Base-by-base conservation (phyloP, 2,329 filamentous ascomycete genomes). In the Podosphaera xanthii region DNA sequence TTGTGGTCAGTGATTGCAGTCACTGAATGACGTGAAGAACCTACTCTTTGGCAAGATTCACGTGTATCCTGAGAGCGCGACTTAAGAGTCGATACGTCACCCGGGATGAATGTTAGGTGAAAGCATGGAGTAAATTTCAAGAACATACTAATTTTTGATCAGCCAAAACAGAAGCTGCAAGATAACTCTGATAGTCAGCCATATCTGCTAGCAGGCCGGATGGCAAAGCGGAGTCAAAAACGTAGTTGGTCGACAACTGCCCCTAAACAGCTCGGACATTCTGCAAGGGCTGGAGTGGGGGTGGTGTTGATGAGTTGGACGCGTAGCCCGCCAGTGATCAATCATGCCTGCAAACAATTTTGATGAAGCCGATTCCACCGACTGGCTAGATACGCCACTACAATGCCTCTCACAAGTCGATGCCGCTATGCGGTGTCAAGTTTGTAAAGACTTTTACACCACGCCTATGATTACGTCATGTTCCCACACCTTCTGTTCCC, bases 391-490 rank as follows among this genome's bases (percentile, higher is more conserved):
- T 9, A 94, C 87, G 10, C 77, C 82, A 1, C 74, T 94, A 1
- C 72, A 80, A 14, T 74, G 74, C 12, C 78, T 94, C 59, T 76
- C 81, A 55, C 74, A 79, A 12, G 80, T 98, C 62, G 92, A 98
- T 68, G 82, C 85, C 61, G 82, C 89, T 2, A 76, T 98, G 30
- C 87, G 92, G 65, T 98, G 92, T 72, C 87, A 97, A 71, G 86
- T 98, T 61, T 98, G 92, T 79, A 97, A 97, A 70, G 94, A 98
- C 71, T 94, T 97, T 72, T 97, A 87, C 74, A 82, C 82, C 62
- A 94, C 89, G 57, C 92, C 92, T 0, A 92, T 98, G 80, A 84
- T 96, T 62, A 98, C 92, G 0, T 86, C 87, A 0, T 98, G 92
- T 73, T 86, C 82, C 59, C 92, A 98, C 70, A 97, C 92, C 0